Evolutionary conservation across 2,329 filamentous ascomycete species (phyloP).

Genomic region (Fonsecaea pugnacius): DNA sequence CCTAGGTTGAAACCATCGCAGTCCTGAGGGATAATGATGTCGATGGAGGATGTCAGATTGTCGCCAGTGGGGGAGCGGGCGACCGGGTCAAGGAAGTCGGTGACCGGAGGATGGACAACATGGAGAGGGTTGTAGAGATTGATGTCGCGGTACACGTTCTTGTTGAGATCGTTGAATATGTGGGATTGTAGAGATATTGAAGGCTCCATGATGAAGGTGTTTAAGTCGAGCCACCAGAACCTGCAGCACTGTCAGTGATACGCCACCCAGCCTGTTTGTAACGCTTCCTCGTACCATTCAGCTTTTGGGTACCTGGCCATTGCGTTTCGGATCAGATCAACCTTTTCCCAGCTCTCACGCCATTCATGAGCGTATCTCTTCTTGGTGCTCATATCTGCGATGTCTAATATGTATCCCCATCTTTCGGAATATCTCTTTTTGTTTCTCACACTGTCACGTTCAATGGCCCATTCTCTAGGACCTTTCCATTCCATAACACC

Average conservation of each 20-base stretch:
- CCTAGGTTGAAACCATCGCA: conserved; percentile 96
- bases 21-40: conserved; percentile 88
- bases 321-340: conserved; percentile 85
- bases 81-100: conserved; percentile 74
- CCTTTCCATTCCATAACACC: conserved; percentile 99
- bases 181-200: conserved; percentile 86
- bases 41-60: conserved; percentile 75
- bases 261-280: neutral
- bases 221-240: conserved; percentile 99
- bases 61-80: conserved; percentile 77
- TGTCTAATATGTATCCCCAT: conserved; percentile 95
- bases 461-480: conserved; percentile 95
- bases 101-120: conserved; percentile 79
- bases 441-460: conserved; percentile 92
- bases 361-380: conserved; percentile 98
- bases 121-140: conserved; percentile 95
- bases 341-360: conserved; percentile 99
- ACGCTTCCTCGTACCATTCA: conserved; percentile 73
- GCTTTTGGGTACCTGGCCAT: conserved; percentile 94
- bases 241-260: conserved; percentile 52
- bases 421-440: conserved; percentile 83
- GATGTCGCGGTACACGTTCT: conserved; percentile 88
- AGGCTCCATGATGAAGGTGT: conserved; percentile 98
- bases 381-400: conserved; percentile 98
- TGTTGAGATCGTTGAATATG: conserved; percentile 78